phyloP scores from a whole-genome alignment of 306 rosid species.

The Dryas drummondii region DNA sequence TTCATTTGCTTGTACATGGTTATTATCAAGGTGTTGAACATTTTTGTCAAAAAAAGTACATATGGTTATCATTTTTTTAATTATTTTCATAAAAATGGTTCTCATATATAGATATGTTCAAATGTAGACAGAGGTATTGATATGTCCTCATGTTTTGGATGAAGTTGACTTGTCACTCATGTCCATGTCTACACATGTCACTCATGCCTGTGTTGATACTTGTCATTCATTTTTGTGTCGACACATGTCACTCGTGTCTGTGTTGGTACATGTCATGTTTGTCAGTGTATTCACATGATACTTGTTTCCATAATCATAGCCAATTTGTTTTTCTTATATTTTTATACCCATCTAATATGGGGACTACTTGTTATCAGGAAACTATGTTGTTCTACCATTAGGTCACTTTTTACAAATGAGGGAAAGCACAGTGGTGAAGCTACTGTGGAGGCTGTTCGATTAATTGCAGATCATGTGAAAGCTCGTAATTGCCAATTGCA shows the following conservation, averaged over 20 bases:
- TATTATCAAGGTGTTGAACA: background rate
- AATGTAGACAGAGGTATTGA: background rate
- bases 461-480: slow-evolving; percentile 81
- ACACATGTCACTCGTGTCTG: background rate
- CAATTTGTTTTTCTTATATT: background rate
- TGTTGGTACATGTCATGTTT: background rate
- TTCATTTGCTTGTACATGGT: background rate
- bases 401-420: slow-evolving; percentile 74
- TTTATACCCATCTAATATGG: background rate
- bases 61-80: background rate
- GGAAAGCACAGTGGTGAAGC: slow-evolving; percentile 93
- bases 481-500: slow-evolving; percentile 76
- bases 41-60: background rate
- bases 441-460: slow-evolving; percentile 83
- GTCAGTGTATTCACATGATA: background rate
- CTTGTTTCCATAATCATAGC: background rate
- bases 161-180: background rate
- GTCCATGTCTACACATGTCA: background rate
- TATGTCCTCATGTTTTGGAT: background rate
- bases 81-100: background rate
- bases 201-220: background rate
- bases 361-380: slow-evolving; percentile 56
- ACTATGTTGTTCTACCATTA: slow-evolving; percentile 66
- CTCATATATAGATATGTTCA: background rate
- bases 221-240: background rate